Base-by-base conservation (phyloP, 306 rosid species). In the Gastrolobium bilobum region DNA sequence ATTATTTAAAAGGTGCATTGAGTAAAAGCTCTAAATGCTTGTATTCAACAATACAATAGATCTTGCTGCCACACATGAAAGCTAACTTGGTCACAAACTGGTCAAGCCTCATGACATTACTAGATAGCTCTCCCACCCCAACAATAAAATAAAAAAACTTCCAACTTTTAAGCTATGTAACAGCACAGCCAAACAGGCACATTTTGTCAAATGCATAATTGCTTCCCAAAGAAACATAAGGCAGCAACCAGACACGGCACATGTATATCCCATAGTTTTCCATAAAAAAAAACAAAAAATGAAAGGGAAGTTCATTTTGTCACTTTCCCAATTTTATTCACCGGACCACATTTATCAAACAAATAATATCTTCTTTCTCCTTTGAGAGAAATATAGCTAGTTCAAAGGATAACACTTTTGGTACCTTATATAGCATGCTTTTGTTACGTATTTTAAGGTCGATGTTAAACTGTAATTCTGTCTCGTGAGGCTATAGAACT, bases 231-330 rank as follows among this genome's bases (percentile, higher is more conserved):
- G 35, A 65, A 65, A 15, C 7, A 64, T 7, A 6, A 13, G 67
- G 48, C 34, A 64, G 52, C 35, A 64, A 20, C n/a, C 71, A 29
- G 7, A 61, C 40, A 75, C 3, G 7, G 13, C 80, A 76, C 80
- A 75, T 48, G 63, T 37, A 62, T 75, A 62, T 60, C 47, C 61
- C 58, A 46, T 46, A 35, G 4, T 3, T 71, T 38, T 60, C 65
- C 53, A 31, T 47, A 13, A 3, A 75, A 50, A 13, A 3, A 3
- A 8, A 9, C 2, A 4, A 51, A 29, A 0, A 2, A n/a, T 11
- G 9, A 43, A 65, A 66, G 34, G 35, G 6, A 76, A 40, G 26
- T 20, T 39, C 44, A 53, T 30, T 63, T 51, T 37, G 81, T 11
- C 56, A 40, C 53, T 53, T 31, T 52, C 40, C 40, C 62, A 76